These are phyloP conservation scores for Pseudogymnoascus sp. DNA, from an alignment of 2,329 filamentous ascomycete genomes.

Conservation along the genomic window DNA sequence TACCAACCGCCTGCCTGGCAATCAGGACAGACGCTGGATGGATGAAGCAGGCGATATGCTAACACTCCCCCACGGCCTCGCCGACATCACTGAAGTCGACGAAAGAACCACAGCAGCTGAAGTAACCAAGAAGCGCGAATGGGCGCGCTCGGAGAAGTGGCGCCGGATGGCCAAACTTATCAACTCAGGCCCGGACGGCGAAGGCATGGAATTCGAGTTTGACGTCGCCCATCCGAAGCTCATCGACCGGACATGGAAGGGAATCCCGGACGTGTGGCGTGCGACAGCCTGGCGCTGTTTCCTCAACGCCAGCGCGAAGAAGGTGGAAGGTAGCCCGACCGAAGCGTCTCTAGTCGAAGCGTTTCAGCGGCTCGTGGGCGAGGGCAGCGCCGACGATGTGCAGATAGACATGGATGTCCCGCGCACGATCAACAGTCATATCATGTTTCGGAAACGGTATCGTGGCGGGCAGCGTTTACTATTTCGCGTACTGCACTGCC, in stretches of 20 bases:
- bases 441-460: constrained; percentile 94
- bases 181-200: constrained; percentile 34
- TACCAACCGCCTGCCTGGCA: constrained; percentile 54
- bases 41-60: constrained; percentile 65
- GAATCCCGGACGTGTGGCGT: constrained; percentile 93
- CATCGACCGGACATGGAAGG: constrained; percentile 92
- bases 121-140: constrained; percentile 56
- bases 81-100: constrained; percentile 51
- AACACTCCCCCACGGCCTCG: constrained; percentile 50
- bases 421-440: constrained; percentile 86
- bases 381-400: constrained; percentile 79
- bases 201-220: constrained; percentile 67
- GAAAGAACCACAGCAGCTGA: constrained; percentile 47
- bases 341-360: constrained; percentile 66
- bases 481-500: constrained; percentile 85
- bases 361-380: constrained; percentile 67
- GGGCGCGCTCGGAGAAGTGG: constrained; percentile 60
- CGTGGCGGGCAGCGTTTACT: constrained; percentile 85
- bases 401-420: constrained; percentile 98
- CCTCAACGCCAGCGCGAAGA: constrained; percentile 68
- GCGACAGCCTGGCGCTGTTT: constrained; percentile 93
- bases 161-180: constrained; percentile 57
- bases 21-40: constrained; percentile 54
- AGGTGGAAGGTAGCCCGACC: constrained; percentile 48
- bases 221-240: constrained; percentile 78